Evolutionary conservation across 768 basidiomycete species (phyloP).

Genomic region (Mrakia frigida): DNA sequence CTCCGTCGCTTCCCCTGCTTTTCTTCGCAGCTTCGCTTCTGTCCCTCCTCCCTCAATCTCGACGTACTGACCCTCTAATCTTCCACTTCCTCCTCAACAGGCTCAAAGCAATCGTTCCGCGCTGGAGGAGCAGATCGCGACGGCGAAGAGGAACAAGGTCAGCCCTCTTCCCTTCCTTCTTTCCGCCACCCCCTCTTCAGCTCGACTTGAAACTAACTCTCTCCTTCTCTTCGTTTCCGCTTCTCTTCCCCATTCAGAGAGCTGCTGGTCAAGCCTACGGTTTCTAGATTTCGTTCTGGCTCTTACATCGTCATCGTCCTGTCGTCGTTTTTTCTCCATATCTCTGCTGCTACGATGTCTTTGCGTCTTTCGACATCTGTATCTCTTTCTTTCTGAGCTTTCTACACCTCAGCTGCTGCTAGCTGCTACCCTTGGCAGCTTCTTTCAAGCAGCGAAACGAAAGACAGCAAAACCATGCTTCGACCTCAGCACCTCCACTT

Average conservation of each 20-base stretch:
- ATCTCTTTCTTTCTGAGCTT: no score
- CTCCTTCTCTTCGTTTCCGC: background rate
- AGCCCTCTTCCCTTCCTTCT: background rate
- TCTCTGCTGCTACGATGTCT: background rate
- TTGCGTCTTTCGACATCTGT: no score
- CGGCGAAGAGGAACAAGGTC: constrained; percentile 33
- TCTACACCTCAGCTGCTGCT: no score
- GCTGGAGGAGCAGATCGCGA: constrained; percentile 32
- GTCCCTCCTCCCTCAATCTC: background rate
- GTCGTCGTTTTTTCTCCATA: background rate
- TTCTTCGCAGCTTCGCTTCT: background rate
- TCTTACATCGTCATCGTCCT: background rate
- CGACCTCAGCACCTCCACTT: background rate
- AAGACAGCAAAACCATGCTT: no score
- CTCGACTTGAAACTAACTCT: background rate
- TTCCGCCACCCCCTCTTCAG: background rate
- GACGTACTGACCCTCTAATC: background rate
- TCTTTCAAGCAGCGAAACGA: no score
- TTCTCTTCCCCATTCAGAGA: background rate
- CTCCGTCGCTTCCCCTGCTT: no score
- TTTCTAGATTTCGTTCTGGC: background rate
- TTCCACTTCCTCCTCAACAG: background rate
- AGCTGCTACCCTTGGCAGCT: no score
- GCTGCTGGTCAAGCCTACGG: constrained; percentile 24
- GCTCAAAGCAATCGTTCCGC: constrained; percentile 28